phyloP scores from a whole-genome alignment of 2,329 filamentous ascomycete species.

The Calonectria pseudoturangicola region DNA sequence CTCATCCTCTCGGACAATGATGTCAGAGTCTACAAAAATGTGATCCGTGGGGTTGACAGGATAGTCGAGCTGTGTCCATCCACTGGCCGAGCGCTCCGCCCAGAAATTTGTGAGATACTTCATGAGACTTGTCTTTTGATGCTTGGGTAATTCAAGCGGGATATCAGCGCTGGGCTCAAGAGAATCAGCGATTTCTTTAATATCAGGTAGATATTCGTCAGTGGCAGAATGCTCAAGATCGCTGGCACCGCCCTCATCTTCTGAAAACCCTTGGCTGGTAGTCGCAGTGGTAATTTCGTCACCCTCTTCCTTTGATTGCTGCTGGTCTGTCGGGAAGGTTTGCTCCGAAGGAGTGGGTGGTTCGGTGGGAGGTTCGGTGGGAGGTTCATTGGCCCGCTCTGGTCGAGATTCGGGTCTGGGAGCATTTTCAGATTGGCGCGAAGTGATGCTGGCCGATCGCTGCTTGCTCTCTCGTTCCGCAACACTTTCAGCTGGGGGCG shows the following conservation, averaged over 20 bases:
- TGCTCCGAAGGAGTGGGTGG: conserved; percentile 52
- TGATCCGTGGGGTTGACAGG: conserved; percentile 92
- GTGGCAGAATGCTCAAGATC: conserved; percentile 82
- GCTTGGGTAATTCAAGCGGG: conserved; percentile 87
- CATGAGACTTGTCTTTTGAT: conserved; percentile 94
- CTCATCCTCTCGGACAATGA: conserved; percentile 97
- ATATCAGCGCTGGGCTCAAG: conserved; percentile 77
- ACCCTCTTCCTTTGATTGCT: conserved; percentile 53
- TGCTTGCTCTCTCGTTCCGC: conserved; percentile 58
- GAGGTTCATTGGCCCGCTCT: conserved; percentile 42
- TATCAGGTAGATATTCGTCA: conserved; percentile 80
- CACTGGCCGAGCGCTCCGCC: conserved; percentile 97
- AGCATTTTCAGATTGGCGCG: conserved; percentile 55
- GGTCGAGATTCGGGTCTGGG: conserved; percentile 42
- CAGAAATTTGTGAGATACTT: conserved; percentile 98
- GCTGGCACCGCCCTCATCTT: conserved; percentile 80
- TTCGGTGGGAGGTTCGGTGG: conserved; percentile 42
- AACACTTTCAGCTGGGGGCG: conserved; percentile 68
- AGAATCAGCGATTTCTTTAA: conserved; percentile 77
- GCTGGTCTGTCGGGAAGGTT: conserved; percentile 49
- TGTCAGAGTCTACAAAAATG: conserved; percentile 96
- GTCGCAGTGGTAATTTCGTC: conserved; percentile 55
- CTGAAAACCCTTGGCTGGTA: conserved; percentile 75
- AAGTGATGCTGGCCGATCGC: conserved; percentile 50
- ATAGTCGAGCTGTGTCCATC: conserved; percentile 94